Evolutionary conservation across 2,329 filamentous ascomycete genomes (phyloP), one percentile per base, ranked within the genome.

Genomic region (Catunica adiposa): DNA sequence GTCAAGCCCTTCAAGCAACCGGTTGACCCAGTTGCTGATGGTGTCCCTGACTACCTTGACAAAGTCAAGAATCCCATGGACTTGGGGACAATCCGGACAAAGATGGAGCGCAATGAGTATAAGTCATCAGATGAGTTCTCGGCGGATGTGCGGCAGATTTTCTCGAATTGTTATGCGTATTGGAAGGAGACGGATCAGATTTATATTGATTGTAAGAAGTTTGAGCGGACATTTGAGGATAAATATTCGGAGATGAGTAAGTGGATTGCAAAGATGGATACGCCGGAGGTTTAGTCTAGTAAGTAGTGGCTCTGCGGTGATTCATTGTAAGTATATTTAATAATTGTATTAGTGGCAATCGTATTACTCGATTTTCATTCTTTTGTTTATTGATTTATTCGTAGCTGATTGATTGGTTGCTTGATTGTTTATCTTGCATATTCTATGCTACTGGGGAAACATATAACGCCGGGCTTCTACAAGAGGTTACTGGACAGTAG

Each of bases 31-130:
- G 62, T 67, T 2, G 69, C 71, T 38, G 77, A 82, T 60, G 74
- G 74, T 17, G 76, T 81, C 1, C 78, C 78, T 1, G 78, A 82
- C 62, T 83, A 83, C 65, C 67, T 79, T 22, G 71, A 77, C 9
- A 79, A 80, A 62, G 68, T 83, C 57, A 77, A 75, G 65, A 71
- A 68, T 51, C 79, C 79, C 0, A 82, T 83, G 78, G 78, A 81
- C 61, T 71, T 83, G 2, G 69, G 66, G 47, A 80, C 76, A 1
- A 75, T 82, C 67, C 80, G 80, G 65, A 65, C 60, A 50, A 82
- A 80, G 66, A 78, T 82, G 73, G 75, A 80, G 55, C 63, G 65
- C 14, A 66, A 65, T 20, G 71, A 74, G 61, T 83, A 83, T 63
- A 62, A 57, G 2, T 69, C 66, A 52, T 72, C 77, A 6, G 69